Evolutionary conservation across 164 flowering plant genomes (phyloP), one percentile per base, ranked within the genome.

Genomic region (Piper longum): DNA sequence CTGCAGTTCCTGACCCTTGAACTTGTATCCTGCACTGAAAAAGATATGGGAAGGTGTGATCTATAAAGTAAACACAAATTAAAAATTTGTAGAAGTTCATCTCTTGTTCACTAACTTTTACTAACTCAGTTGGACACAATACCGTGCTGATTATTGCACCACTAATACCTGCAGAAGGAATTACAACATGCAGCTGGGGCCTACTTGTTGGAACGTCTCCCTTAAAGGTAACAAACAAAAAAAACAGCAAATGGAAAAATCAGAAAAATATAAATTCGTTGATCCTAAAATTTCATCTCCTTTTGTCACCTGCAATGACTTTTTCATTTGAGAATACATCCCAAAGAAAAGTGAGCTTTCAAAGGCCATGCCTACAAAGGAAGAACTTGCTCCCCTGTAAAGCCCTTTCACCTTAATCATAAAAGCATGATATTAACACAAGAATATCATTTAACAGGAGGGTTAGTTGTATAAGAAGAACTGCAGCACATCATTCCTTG

Each of bases 1-100:
- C 68, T 58, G 63, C 13, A 17, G 89, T 85, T 60, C 83, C 92
- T 16, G 85, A 70, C 62, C 93, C 96, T 70, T 89, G 96, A 69
- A 92, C 81, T 83, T 89, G 98, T 93, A 92, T 87, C 84, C 96
- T 92, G 81, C 98, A 92, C 97, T 87, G 97, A 66, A 83, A 72
- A 70, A 66, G 59, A 62, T 54, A 66, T 56, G 57, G 79, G 76
- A 74, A 80, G 58, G 64, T 62, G 62, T 48, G 62, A 48, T 48
- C 1, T 5, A 54, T 57, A 5, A 45, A 18, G 60, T 59, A 19
- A 56, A 26, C 55, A 59, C 59, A 19, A 40, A 45, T 56, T 26
- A 3, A 62, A 45, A 2, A 45, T 42, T 17, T n/a, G 36, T 26
- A 43, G 19, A 17, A 56, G 6, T 19, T 54, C 1, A 18, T 55